Evolutionary conservation across 2,329 filamentous ascomycete species (phyloP).

Genomic region (Hypoxylon sp.): DNA sequence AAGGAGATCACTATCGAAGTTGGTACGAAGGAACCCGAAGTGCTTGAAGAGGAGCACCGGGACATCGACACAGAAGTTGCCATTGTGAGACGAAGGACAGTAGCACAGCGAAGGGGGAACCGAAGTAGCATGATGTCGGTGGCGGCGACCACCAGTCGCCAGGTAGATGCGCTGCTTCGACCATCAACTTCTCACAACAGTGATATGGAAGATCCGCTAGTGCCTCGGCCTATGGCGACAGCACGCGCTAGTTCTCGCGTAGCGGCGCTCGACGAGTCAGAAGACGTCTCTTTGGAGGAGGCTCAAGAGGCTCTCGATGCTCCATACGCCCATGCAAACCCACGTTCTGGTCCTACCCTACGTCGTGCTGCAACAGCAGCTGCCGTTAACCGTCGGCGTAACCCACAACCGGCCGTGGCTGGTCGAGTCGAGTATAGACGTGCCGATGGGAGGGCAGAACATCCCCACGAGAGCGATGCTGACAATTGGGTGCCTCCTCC

Average conservation of each 20-base stretch:
- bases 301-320: constrained; percentile 76
- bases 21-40: constrained; percentile 77
- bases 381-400: constrained; percentile 77
- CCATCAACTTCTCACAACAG: constrained; percentile 54
- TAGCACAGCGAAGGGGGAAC: constrained; percentile 71
- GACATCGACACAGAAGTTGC: constrained; percentile 85
- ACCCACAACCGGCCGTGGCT: constrained; percentile 70
- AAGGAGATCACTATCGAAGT: constrained; percentile 79
- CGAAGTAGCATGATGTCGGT: constrained; percentile 65
- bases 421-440: constrained; percentile 74
- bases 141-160: constrained; percentile 60
- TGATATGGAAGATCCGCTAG: constrained; percentile 67
- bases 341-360: constrained; percentile 78
- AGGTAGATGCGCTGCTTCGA: constrained; percentile 52
- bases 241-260: constrained; percentile 50
- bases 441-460: constrained; percentile 78
- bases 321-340: constrained; percentile 80
- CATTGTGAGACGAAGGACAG: constrained; percentile 81
- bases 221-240: constrained; percentile 65
- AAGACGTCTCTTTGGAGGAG: constrained; percentile 66
- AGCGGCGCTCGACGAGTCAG: constrained; percentile 57
- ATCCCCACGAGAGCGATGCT: constrained; percentile 88
- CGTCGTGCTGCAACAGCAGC: constrained; percentile 83
- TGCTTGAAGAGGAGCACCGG: constrained; percentile 79
- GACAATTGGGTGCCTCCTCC: constrained; percentile 92